These are phyloP conservation scores for Chaetomium globosum DNA, from an alignment of 2,329 filamentous ascomycete genomes.

Conservation along the genomic window DNA sequence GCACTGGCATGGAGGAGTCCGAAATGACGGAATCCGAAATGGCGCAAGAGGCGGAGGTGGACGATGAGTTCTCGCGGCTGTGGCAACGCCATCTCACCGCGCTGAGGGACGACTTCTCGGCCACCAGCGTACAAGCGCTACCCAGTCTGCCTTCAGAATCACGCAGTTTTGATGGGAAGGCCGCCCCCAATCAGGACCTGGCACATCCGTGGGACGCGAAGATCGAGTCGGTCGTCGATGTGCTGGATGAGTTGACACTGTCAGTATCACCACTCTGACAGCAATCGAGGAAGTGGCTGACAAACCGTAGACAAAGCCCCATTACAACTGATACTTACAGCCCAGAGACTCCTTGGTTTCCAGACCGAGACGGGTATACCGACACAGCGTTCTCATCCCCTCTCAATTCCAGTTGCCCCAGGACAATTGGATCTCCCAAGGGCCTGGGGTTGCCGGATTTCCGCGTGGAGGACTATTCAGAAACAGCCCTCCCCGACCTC, in stretches of 20 bases:
- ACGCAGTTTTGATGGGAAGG: conserved; percentile 14
- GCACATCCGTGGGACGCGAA: conserved; percentile 28
- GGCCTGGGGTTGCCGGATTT: conserved; percentile 4
- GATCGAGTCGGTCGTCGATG: conserved; percentile 30
- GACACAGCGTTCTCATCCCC: conserved; percentile 32
- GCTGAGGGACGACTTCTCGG: conserved; percentile 28
- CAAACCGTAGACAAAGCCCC: conserved; percentile 25
- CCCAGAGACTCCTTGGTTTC: conserved; percentile 32
- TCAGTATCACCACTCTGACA: background rate
- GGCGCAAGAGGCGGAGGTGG: conserved; percentile 15
- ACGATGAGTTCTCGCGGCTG: conserved; percentile 29
- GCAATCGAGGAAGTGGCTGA: background rate
- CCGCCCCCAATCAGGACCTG: background rate
- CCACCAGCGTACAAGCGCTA: conserved; percentile 25
- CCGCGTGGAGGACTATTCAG: conserved; percentile 1
- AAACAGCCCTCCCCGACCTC: background rate
- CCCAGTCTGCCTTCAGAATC: conserved; percentile 21
- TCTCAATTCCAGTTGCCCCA: conserved; percentile 28
- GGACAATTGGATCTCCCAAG: background rate
- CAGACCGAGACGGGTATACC: conserved; percentile 26
- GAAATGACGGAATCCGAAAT: background rate
- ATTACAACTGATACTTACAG: conserved; percentile 26
- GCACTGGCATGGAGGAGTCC: background rate
- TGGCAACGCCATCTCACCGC: conserved; percentile 33
- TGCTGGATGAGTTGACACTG: conserved; percentile 31